phyloP scores from a whole-genome alignment of 1,284 basidiomycete genomes.

The Inonotus obliquus region DNA sequence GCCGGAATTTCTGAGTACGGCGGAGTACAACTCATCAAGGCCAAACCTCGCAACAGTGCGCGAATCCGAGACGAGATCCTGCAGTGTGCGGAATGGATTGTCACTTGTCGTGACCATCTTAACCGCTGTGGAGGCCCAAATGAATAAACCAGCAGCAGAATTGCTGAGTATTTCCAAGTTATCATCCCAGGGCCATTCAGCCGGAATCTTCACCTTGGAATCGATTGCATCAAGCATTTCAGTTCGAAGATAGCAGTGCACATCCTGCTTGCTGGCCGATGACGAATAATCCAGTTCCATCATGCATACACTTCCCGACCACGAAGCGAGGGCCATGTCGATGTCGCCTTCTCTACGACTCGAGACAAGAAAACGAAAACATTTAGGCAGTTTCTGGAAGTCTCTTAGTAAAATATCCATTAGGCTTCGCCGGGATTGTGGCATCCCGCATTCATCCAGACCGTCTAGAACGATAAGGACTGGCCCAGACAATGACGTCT shows the following conservation, averaged over 20 bases:
- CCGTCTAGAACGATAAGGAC: constrained; percentile 26
- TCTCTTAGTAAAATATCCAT: background rate
- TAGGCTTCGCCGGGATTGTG: background rate
- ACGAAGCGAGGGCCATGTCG: background rate
- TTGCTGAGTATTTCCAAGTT: background rate
- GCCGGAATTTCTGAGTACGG: background rate
- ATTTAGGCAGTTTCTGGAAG: background rate
- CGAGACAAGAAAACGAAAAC: background rate
- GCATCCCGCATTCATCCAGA: background rate
- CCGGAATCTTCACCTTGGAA: background rate
- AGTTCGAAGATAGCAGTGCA: background rate
- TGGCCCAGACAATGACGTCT: constrained; percentile 14
- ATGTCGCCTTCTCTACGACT: constrained; percentile 1
- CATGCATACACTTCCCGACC: background rate
- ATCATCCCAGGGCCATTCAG: background rate
- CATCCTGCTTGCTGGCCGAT: background rate
- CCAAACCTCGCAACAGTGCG: background rate
- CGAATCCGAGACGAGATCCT: background rate
- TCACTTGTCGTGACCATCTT: background rate
- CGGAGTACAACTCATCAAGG: background rate
- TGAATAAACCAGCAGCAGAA: background rate
- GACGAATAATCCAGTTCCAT: background rate
- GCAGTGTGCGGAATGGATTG: background rate
- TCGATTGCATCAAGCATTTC: background rate
- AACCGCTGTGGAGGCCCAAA: background rate